These are phyloP conservation scores for Pythium vanterpoolii DNA, from an alignment of 352 stramenopile genomes.

Conservation along the genomic window DNA sequence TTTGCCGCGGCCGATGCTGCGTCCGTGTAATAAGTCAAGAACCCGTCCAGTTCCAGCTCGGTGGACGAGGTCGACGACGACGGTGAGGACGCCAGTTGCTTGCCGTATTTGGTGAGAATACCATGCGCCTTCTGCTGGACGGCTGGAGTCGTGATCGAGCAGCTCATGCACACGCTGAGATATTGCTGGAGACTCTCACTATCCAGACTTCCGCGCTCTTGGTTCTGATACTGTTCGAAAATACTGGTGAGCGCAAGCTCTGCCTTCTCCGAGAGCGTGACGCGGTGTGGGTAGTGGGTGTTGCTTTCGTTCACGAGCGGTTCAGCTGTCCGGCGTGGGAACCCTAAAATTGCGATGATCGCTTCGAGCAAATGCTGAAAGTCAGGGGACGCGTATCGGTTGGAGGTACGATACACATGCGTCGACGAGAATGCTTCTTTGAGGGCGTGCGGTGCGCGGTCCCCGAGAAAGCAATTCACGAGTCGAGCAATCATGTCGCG, in stretches of 20 bases:
- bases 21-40: constrained; percentile 83
- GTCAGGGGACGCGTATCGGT: constrained; percentile 71
- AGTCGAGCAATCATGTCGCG: constrained; percentile 77
- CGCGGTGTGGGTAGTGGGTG: constrained; percentile 65
- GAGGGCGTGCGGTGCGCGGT: constrained; percentile 52
- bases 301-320: constrained; percentile 64
- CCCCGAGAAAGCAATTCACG: constrained; percentile 80
- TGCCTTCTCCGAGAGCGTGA: constrained; percentile 68
- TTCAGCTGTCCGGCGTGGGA: constrained; percentile 59
- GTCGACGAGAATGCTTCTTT: constrained; percentile 75
- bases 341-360: constrained; percentile 79
- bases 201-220: constrained; percentile 32
- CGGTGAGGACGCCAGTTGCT: constrained; percentile 28
- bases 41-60: constrained; percentile 67
- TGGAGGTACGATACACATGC: constrained; percentile 33
- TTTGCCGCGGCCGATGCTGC: constrained; percentile 67
- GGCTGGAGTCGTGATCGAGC: constrained; percentile 38
- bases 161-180: constrained; percentile 67
- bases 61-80: constrained; percentile 13
- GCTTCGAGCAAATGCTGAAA: constrained; percentile 89
- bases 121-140: constrained; percentile 62
- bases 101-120: constrained; percentile 74
- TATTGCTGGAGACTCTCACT: constrained; percentile 64
- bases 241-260: constrained; percentile 66
- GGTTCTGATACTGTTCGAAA: constrained; percentile 68